A percentile compares a stretch with the other conserved stretches of the same genome.
phyloP scores from a whole-genome alignment of 116 monocot genomes.

The Zostera marina region DNA sequence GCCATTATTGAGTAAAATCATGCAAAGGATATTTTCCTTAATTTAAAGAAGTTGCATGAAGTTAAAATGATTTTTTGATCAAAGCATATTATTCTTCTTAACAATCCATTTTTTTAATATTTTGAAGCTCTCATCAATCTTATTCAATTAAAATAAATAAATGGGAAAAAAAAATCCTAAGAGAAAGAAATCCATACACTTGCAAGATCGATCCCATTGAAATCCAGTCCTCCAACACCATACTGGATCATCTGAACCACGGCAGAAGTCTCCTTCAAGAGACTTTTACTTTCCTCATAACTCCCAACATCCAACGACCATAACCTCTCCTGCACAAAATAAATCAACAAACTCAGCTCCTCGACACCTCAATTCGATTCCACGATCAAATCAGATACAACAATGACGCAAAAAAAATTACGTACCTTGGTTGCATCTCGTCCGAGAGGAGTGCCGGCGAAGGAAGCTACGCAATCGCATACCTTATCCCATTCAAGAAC shows the following conservation, averaged over 20 bases:
- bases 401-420: neutral
- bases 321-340: slow-evolving; percentile 22
- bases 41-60: no score
- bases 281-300: slow-evolving; percentile 47
- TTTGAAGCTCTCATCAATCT: no score
- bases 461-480: slow-evolving; percentile 61
- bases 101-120: no score
- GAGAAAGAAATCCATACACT: slow-evolving; percentile 18
- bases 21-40: no score
- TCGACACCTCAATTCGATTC: neutral
- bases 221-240: slow-evolving; percentile 38
- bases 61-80: no score
- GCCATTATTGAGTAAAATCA: no score
- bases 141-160: neutral
- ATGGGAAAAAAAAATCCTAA: neutral
- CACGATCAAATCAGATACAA: no score
- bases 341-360: neutral
- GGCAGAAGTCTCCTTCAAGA: slow-evolving; percentile 58
- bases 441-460: slow-evolving; percentile 54
- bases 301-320: slow-evolving; percentile 28
- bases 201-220: slow-evolving; percentile 34
- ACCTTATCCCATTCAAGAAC: slow-evolving; percentile 73
- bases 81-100: no score
- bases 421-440: slow-evolving; percentile 49
- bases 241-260: slow-evolving; percentile 48